phyloP scores from a whole-genome alignment of 2,329 filamentous ascomycete species.

The Pseudogymnoascus sp. region DNA sequence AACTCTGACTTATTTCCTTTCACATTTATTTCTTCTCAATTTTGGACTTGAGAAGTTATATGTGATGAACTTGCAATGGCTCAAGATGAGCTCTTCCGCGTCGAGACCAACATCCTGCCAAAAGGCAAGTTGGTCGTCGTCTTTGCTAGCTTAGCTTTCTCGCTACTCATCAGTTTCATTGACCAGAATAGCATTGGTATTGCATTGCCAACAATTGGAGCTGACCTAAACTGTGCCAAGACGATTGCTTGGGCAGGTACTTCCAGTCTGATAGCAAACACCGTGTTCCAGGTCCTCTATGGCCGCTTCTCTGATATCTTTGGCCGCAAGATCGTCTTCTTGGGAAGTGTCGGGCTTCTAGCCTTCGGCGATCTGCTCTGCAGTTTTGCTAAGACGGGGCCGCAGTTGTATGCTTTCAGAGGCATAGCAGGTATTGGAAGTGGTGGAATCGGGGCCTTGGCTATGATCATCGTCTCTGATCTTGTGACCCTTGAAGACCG shows the following conservation, averaged over 20 bases:
- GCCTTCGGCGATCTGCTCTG: slow-evolving; percentile 51
- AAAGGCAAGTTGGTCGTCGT: slow-evolving; percentile 41
- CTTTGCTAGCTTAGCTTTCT: slow-evolving; percentile 43
- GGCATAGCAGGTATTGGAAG: slow-evolving; percentile 53
- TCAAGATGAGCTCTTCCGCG: slow-evolving; percentile 20
- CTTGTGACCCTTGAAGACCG: slow-evolving; percentile 50
- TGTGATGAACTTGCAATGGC: not conserved
- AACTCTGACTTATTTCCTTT: not conserved
- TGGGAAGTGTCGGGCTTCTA: slow-evolving; percentile 45
- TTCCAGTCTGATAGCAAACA: slow-evolving; percentile 47
- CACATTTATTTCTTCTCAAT: not conserved
- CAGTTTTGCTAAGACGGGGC: slow-evolving; percentile 45
- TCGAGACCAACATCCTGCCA: slow-evolving; percentile 51
- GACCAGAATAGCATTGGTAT: slow-evolving; percentile 49
- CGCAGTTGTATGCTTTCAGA: slow-evolving; percentile 54
- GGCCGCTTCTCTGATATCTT: slow-evolving; percentile 54
- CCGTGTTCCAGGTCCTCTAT: slow-evolving; percentile 57
- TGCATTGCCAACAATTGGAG: slow-evolving; percentile 36
- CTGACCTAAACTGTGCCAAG: slow-evolving; percentile 34
- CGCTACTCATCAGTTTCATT: slow-evolving; percentile 45
- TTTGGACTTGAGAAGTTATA: not conserved
- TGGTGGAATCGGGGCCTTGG: slow-evolving; percentile 50
- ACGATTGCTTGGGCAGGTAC: slow-evolving; percentile 50
- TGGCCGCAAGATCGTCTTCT: slow-evolving; percentile 50
- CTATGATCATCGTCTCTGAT: slow-evolving; percentile 56